Base-by-base conservation (phyloP, 345 rosid genomes). In the Lepidium africanum region DNA sequence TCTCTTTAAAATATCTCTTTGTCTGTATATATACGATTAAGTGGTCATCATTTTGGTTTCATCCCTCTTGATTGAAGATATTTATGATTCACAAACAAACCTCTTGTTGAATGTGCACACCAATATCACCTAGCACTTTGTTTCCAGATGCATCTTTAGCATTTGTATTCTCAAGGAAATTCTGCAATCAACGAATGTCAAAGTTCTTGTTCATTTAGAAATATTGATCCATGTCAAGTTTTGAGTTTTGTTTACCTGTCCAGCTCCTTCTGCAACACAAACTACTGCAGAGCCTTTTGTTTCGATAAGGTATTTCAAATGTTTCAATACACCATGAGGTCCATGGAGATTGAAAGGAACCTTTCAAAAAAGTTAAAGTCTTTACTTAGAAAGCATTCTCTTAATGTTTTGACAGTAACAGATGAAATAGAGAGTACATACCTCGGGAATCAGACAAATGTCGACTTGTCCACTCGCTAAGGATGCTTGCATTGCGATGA, bases 261-360 rank as follows among this genome's bases (percentile, higher is more conserved):
- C 99, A 66, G 99, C 97, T 81, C 99, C 97, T 85, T 95, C 99
- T 33, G 97, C 99, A 47, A 89, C 88, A 82, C 96, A 95, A 73
- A 95, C 78, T 41, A 95, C 99, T 76, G 96, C 97, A 0, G 96
- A 95, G 67, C 99, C 97, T 82, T 95, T 91, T 55, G 89, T 95
- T 85, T 89, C 92, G 71, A 95, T 79, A 23, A 95, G 83, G 76
- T 89, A 91, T 66, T 89, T 91, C 61, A 95, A 80, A 82, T 95
- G 99, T 62, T 80, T 81, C 74, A 95, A 49, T 49, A 95, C 88
- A 59, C 99, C 99, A 83, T 84, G 81, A 77, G 97, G 90, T 33
- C 99, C 99, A 62, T 89, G 84, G 41, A 95, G 81, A 76, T 78
- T 70, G 67, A 91, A 95, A 39, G 96, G 93, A 70, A 89, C 95